Base-by-base conservation (phyloP, 345 rosid genomes). In the Melaleuca alternifolia region DNA sequence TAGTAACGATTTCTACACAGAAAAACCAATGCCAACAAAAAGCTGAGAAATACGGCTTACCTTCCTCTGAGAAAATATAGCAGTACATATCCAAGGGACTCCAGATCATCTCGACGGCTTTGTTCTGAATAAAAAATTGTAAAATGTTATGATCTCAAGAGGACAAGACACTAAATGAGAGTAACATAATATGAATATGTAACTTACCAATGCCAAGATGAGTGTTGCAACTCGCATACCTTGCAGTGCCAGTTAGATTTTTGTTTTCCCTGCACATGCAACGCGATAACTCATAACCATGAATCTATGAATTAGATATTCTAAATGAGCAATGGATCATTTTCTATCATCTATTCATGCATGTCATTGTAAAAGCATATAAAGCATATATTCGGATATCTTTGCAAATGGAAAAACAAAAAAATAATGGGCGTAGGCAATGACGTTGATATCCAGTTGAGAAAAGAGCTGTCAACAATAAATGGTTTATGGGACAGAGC, bases 171-270 rank as follows among this genome's bases (percentile, higher is more conserved):
- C 53, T n/a, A 23, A 56, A 86, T 26, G 26, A 20, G 26, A 86
- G 53, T 46, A 10, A 84, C 37, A 41, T 51, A 12, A 11, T 26
- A 88, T 21, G 50, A 20, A 37, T 50, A 82, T 16, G 50, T 75
- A 82, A 44, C 90, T 91, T 92, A 97, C 99, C 99, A 88, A 96
- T 97, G 79, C 99, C 99, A 86, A 95, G 99, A 90, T 97, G 99
- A 33, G 99, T 96, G 86, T 97, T 97, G 92, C 99, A 94, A 90
- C 99, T 97, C 14, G 99, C 99, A 92, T 97, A 97, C 26, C 99
- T 91, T 44, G 99, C 99, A 83, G 99, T 97, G 84, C 99, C 99
- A 1, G 99, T 97, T 88, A 97, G 92, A 87, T 94, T 97, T 87
- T 97, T 97, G 88, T 97, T 96, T 87, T 97, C 99, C 94, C 99